These are phyloP conservation scores for Aureobasidium mangrovei DNA, from an alignment of 2,329 filamentous ascomycete species.

Conservation along the genomic window DNA sequence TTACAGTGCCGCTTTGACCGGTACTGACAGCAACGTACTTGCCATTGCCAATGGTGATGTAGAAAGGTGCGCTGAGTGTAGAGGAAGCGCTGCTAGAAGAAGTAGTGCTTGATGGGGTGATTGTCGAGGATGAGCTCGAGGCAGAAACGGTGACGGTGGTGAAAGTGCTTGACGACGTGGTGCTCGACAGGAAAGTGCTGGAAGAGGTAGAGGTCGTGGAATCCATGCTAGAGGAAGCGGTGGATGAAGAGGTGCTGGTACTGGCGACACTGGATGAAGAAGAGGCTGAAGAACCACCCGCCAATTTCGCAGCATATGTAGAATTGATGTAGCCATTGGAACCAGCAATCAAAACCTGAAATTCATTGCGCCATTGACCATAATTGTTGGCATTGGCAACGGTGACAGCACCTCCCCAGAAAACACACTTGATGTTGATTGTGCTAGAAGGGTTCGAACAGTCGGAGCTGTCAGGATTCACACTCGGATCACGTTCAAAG, in stretches of 20 bases:
- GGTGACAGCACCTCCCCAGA: constrained; percentile 23
- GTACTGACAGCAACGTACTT: too few relatives aligned
- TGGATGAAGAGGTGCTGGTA: constrained; percentile 12
- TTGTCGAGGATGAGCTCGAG: too few relatives aligned
- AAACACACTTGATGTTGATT: constrained; percentile 25
- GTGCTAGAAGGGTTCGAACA: constrained; percentile 19
- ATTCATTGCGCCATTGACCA: constrained; percentile 20
- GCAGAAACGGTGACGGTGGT: too few relatives aligned
- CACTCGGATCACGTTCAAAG: constrained; percentile 16
- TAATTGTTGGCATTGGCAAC: constrained; percentile 21
- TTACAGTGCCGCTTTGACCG: too few relatives aligned
- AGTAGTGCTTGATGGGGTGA: too few relatives aligned
- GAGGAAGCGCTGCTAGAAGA: too few relatives aligned
- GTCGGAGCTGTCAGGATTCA: constrained; percentile 14
- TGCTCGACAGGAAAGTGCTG: background rate
- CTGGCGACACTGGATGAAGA: background rate
- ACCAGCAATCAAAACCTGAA: constrained; percentile 16
- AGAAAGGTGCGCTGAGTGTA: too few relatives aligned
- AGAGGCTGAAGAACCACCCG: too few relatives aligned
- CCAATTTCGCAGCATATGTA: background rate
- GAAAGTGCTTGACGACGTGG: too few relatives aligned
- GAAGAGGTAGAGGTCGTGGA: constrained; percentile 14
- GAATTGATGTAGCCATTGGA: constrained; percentile 14
- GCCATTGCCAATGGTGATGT: too few relatives aligned
- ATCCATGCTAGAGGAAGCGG: background rate